A percentile compares a stretch with the other conserved stretches of the same genome.
phyloP scores from a whole-genome alignment of 192 early-diverging fungal genomes.

The Oehlia diaphana region DNA sequence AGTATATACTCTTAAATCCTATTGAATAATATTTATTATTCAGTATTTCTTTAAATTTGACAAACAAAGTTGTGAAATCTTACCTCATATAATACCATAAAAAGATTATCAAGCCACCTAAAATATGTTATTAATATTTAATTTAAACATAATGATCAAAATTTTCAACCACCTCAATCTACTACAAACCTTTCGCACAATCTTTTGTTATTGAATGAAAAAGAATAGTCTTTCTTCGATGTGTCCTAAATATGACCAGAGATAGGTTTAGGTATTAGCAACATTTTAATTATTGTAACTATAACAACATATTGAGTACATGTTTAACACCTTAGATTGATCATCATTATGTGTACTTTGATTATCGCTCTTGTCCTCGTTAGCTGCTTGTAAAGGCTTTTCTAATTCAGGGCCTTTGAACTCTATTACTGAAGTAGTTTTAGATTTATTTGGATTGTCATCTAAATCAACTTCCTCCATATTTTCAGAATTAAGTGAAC shows the following conservation, averaged over 20 bases:
- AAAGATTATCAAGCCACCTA: constrained; percentile 99
- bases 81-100: constrained; percentile 97
- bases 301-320: neutral
- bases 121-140: neutral
- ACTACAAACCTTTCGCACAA: constrained; percentile 73
- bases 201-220: constrained; percentile 90
- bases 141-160: neutral
- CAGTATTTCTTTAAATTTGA: neutral
- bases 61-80: neutral
- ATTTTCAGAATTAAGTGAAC: constrained; percentile 32
- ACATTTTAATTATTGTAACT: constrained; percentile 1
- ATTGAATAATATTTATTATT: neutral
- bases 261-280: neutral
- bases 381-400: constrained; percentile 44
- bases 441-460: constrained; percentile 32
- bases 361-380: constrained; percentile 22
- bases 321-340: constrained; percentile 26
- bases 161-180: neutral
- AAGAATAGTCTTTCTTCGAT: constrained; percentile 47
- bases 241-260: constrained; percentile 11
- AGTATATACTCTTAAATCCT: constrained; percentile 89
- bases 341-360: constrained; percentile 37
- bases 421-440: constrained; percentile 26
- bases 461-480: constrained; percentile 46
- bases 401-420: constrained; percentile 39